Evolutionary conservation across 2,329 filamentous ascomycete genomes (phyloP).

Genomic region (Penicillium italicum): DNA sequence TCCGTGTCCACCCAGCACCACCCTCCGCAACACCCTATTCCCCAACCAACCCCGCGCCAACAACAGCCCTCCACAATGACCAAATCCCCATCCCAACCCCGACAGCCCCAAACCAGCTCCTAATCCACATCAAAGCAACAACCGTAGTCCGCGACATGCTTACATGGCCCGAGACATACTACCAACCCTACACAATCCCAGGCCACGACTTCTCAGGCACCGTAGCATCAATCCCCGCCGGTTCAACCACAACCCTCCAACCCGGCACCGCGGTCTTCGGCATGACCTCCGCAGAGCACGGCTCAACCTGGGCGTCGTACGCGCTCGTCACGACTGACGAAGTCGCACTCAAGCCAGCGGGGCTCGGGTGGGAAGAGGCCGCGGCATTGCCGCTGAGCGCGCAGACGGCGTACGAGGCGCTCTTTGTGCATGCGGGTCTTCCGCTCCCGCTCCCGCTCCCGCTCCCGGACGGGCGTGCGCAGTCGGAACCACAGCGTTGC

Average conservation of each 20-base stretch:
- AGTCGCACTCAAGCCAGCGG: constrained; percentile 22
- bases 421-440: constrained; percentile 28
- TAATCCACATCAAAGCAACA: constrained; percentile 24
- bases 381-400: constrained; percentile 30
- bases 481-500: background rate
- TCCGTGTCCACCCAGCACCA: constrained; percentile 22
- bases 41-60: constrained; percentile 28
- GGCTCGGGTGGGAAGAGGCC: constrained; percentile 21
- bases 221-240: constrained; percentile 8
- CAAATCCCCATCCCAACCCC: constrained; percentile 20
- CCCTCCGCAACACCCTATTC: constrained; percentile 13
- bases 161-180: constrained; percentile 32
- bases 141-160: constrained; percentile 25
- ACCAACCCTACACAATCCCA: constrained; percentile 13
- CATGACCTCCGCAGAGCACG: constrained; percentile 23
- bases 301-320: constrained; percentile 30
- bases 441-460: background rate
- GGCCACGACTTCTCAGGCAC: constrained; percentile 26
- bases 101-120: constrained; percentile 16
- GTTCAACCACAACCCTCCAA: constrained; percentile 11
- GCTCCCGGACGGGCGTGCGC: background rate
- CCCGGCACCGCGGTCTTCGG: constrained; percentile 31
- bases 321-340: constrained; percentile 21
- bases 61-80: constrained; percentile 21
- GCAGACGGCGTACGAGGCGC: constrained; percentile 32